Percentiles rank a stretch among this genome's conserved stretches.
Conservation (phyloP, 2,329 filamentous ascomycete species). For the Davidsoniella virescens region DNA sequence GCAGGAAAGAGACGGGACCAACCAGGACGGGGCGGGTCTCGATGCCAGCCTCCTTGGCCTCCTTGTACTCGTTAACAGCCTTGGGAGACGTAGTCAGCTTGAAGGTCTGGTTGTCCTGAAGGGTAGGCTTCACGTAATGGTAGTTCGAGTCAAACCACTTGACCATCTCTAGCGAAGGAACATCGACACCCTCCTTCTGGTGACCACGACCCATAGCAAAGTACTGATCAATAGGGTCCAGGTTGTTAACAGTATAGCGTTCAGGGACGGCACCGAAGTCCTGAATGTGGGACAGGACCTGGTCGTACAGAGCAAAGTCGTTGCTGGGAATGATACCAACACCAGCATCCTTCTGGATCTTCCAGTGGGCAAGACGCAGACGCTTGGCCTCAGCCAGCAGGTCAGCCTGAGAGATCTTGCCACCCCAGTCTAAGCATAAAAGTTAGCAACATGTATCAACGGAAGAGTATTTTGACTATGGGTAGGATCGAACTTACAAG, state of each 20-base stretch:
- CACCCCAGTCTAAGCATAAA: constrained; percentile 50
- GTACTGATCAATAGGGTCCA: constrained; percentile 86
- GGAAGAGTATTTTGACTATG: not conserved
- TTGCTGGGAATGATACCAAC: constrained; percentile 98
- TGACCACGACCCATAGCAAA: constrained; percentile 99
- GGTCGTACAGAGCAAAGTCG: constrained; percentile 98
- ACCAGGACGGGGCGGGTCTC: constrained; percentile 83
- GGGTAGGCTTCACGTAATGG: constrained; percentile 99
- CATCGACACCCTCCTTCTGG: constrained; percentile 87
- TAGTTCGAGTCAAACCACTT: constrained; percentile 99
- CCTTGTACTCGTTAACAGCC: constrained; percentile 83
- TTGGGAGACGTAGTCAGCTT: constrained; percentile 76
- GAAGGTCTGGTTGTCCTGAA: constrained; percentile 95
- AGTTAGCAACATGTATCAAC: constrained; percentile 14
- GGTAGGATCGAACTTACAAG: constrained; percentile 41
- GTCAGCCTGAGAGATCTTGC: constrained; percentile 82
- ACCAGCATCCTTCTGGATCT: constrained; percentile 97
- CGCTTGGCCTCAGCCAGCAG: constrained; percentile 92
- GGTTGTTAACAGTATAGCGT: constrained; percentile 80
- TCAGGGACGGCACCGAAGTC: constrained; percentile 88
- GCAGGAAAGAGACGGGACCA: constrained; percentile 93
- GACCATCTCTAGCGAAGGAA: constrained; percentile 94
- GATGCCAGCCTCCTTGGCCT: constrained; percentile 96
- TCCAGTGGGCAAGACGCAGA: constrained; percentile 93
- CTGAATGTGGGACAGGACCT: constrained; percentile 95